Conservation (phyloP, 1,139 yeast species). For the Candida glucosophila region DNA sequence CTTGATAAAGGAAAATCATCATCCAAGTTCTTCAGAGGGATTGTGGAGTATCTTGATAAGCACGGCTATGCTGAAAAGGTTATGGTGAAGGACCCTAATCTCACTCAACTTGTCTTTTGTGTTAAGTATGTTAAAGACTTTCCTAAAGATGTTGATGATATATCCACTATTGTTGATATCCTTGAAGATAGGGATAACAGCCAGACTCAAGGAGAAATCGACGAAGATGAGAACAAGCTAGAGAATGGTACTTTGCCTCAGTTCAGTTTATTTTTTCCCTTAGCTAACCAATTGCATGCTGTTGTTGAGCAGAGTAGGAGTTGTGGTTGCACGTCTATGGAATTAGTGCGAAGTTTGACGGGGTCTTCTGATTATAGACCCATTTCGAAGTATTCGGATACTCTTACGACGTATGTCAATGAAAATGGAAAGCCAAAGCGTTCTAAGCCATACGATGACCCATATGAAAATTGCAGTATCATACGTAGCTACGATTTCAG, state of each 20-base stretch:
- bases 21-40: conserved; percentile 43
- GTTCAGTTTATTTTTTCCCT: conserved; percentile 50
- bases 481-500: conserved; percentile 63
- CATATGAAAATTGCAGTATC: conserved; percentile 23
- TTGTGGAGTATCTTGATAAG: conserved; percentile 41
- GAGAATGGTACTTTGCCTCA: conserved; percentile 15
- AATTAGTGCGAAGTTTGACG: conserved; percentile 36
- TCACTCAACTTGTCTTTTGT: conserved; percentile 45
- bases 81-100: conserved; percentile 43
- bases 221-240: conserved; percentile 11
- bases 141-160: conserved; percentile 21
- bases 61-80: conserved; percentile 52
- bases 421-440: conserved; percentile 15
- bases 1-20: conserved; percentile 37
- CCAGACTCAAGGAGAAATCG: conserved; percentile 8
- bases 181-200: conserved; percentile 9
- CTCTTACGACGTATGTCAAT: conserved; percentile 25
- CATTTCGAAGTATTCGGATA: conserved; percentile 41
- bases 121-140: conserved; percentile 51
- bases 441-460: conserved; percentile 15
- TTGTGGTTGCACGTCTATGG: conserved; percentile 52
- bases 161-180: conserved; percentile 16
- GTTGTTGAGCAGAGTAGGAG: conserved; percentile 28
- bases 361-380: conserved; percentile 48
- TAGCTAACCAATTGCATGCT: conserved; percentile 54